Evolutionary conservation across 2,329 filamentous ascomycete genomes (phyloP).

Genomic region (Aspergillus terreus): DNA sequence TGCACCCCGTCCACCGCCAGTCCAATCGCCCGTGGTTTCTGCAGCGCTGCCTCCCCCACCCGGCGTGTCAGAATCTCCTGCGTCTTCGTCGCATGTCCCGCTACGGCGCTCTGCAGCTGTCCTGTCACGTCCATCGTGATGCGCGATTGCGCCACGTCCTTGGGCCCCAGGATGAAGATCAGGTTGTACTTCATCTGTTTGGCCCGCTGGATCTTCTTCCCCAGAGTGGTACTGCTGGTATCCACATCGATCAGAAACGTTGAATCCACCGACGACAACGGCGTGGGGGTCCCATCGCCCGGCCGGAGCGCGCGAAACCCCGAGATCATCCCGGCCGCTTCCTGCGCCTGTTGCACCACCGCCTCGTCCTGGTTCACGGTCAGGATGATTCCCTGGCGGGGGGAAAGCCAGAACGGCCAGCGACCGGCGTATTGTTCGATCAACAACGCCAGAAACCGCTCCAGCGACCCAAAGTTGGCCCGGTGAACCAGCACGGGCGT

Average conservation of each 20-base stretch:
- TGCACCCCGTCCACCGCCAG: slow-evolving; percentile 36
- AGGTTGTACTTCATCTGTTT: slow-evolving; percentile 67
- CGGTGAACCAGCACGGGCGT: slow-evolving; percentile 79
- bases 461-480: slow-evolving; percentile 78
- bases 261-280: slow-evolving; percentile 50
- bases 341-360: slow-evolving; percentile 45
- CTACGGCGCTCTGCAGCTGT: slow-evolving; percentile 41
- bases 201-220: slow-evolving; percentile 70
- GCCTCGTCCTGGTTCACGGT: slow-evolving; percentile 60
- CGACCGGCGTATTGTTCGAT: slow-evolving; percentile 77
- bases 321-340: slow-evolving; percentile 51
- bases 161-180: slow-evolving; percentile 68
- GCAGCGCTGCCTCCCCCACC: slow-evolving; percentile 24
- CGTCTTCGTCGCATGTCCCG: slow-evolving; percentile 23
- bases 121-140: slow-evolving; percentile 46
- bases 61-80: slow-evolving; percentile 22
- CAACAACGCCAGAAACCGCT: slow-evolving; percentile 77
- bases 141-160: slow-evolving; percentile 57
- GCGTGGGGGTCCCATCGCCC: slow-evolving; percentile 26
- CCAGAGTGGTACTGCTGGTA: slow-evolving; percentile 57
- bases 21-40: slow-evolving; percentile 34
- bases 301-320: slow-evolving; percentile 31
- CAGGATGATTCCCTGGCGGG: slow-evolving; percentile 70
- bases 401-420: slow-evolving; percentile 88
- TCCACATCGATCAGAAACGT: slow-evolving; percentile 71